Evolutionary conservation across 2,329 filamentous ascomycete species (phyloP).

Genomic region (Fusarium cyanostomum): DNA sequence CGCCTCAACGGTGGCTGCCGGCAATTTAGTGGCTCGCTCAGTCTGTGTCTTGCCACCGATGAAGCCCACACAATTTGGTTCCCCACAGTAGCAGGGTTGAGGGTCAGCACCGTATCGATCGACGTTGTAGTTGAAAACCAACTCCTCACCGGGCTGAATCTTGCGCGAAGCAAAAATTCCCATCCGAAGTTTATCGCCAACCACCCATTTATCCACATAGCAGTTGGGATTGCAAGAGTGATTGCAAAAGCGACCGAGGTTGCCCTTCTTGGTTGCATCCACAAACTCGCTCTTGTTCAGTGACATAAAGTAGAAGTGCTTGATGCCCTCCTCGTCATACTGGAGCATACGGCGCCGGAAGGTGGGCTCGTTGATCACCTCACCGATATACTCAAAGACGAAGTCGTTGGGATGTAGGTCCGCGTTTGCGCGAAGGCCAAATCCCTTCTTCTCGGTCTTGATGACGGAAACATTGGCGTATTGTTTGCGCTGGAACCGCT

Average conservation of each 20-base stretch:
- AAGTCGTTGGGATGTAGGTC: slow-evolving; percentile 86
- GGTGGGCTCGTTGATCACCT: slow-evolving; percentile 92
- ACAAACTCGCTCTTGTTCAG: slow-evolving; percentile 96
- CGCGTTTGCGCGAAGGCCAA: slow-evolving; percentile 83
- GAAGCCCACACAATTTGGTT: slow-evolving; percentile 93
- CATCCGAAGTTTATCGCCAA: slow-evolving; percentile 97
- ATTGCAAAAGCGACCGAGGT: slow-evolving; percentile 96
- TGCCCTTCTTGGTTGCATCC: slow-evolving; percentile 96
- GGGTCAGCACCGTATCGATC: slow-evolving; percentile 97
- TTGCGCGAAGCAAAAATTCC: slow-evolving; percentile 92
- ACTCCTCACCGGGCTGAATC: slow-evolving; percentile 88
- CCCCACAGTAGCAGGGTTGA: slow-evolving; percentile 95
- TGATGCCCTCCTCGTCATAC: slow-evolving; percentile 96
- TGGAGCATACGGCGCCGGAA: slow-evolving; percentile 91
- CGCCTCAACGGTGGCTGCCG: slow-evolving; percentile 89
- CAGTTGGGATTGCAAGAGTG: slow-evolving; percentile 99
- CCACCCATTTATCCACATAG: slow-evolving; percentile 99
- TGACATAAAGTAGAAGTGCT: slow-evolving; percentile 99
- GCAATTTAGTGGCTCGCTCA: slow-evolving; percentile 90
- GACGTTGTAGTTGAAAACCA: slow-evolving; percentile 99
- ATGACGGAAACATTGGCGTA: slow-evolving; percentile 94
- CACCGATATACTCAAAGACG: slow-evolving; percentile 97
- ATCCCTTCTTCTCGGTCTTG: slow-evolving; percentile 98
- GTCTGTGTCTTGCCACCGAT: slow-evolving; percentile 99
- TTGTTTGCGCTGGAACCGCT: slow-evolving; percentile 89